phyloP scores from a whole-genome alignment of 768 basidiomycete genomes.

The Boletales sp. region DNA sequence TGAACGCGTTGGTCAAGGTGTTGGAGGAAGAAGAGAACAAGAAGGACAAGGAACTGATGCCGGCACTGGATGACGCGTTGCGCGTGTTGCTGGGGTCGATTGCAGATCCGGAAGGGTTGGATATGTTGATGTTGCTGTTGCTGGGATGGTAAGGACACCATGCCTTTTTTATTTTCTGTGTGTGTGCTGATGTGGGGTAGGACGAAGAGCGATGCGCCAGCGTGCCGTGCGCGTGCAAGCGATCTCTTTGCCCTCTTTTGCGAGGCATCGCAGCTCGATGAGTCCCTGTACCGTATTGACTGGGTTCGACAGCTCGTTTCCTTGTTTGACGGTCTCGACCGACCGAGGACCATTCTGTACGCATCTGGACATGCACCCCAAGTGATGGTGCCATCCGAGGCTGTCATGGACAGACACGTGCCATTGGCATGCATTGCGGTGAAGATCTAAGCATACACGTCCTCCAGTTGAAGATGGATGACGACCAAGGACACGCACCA shows the following conservation, averaged over 20 bases:
- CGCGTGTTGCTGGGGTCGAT: conserved; percentile 75
- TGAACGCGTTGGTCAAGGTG: conserved; percentile 77
- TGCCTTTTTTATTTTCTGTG: not conserved
- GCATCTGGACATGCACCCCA: conserved; percentile 71
- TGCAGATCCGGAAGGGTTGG: conserved; percentile 81
- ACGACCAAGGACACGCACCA: too few relatives aligned
- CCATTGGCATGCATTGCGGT: too few relatives aligned
- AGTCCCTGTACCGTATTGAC: conserved; percentile 83
- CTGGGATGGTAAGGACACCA: conserved; percentile 73
- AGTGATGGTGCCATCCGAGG: conserved; percentile 60
- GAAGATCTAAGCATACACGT: too few relatives aligned
- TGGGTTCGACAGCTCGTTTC: conserved; percentile 91
- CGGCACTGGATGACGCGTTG: conserved; percentile 73
- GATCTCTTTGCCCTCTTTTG: conserved; percentile 80
- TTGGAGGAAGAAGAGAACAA: conserved; percentile 66
- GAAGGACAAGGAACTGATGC: conserved; percentile 62
- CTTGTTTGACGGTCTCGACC: conserved; percentile 71
- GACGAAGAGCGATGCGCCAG: conserved; percentile 73
- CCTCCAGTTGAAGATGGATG: too few relatives aligned
- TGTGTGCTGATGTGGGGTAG: conserved; percentile 34
- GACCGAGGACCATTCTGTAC: conserved; percentile 74
- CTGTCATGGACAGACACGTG: too few relatives aligned
- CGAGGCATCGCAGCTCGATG: conserved; percentile 76
- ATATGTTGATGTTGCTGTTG: conserved; percentile 83
- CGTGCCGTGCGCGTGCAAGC: conserved; percentile 75